Conservation (phyloP, 371 early-diverging fungal species). For the Nematocida major region DNA sequence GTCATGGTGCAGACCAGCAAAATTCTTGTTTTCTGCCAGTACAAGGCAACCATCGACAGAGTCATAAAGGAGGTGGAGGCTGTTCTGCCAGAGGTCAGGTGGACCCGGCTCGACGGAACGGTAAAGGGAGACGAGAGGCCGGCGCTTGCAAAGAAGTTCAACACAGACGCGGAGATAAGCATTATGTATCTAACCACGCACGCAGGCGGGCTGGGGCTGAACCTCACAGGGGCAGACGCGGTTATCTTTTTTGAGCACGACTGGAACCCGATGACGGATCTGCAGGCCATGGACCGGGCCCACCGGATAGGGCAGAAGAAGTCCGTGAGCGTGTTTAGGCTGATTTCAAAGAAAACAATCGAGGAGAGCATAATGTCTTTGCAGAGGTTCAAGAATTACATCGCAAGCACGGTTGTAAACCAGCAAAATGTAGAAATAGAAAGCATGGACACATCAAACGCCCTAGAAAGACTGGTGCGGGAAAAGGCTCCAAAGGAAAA, state of each 20-base stretch:
- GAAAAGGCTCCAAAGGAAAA: constrained; percentile 57
- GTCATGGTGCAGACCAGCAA: constrained; percentile 71
- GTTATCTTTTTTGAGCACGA: constrained; percentile 99
- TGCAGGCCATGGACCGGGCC: constrained; percentile 92
- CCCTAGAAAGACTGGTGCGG: constrained; percentile 61
- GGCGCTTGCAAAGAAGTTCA: constrained; percentile 82
- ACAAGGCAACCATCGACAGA: constrained; percentile 85
- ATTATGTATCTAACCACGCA: constrained; percentile 86
- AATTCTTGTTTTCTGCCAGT: constrained; percentile 89
- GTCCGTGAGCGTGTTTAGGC: constrained; percentile 83
- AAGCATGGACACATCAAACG: constrained; percentile 63
- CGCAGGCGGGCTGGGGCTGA: constrained; percentile 94
- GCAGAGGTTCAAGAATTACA: constrained; percentile 94
- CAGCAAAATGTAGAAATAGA: constrained; percentile 75
- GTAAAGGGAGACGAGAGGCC: constrained; percentile 76
- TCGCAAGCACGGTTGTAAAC: constrained; percentile 89
- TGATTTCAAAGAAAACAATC: constrained; percentile 78
- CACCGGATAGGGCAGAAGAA: constrained; percentile 91
- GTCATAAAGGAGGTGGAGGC: constrained; percentile 71
- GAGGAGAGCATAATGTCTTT: constrained; percentile 91
- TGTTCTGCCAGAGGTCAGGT: constrained; percentile 59
- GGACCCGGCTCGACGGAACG: constrained; percentile 86
- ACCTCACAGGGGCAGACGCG: constrained; percentile 93
- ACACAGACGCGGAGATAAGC: constrained; percentile 84
- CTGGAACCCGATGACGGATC: constrained; percentile 98